These are phyloP conservation scores for Carex myosuroides DNA, from an alignment of 176 grass and related monocot genomes.

Conservation along the genomic window DNA sequence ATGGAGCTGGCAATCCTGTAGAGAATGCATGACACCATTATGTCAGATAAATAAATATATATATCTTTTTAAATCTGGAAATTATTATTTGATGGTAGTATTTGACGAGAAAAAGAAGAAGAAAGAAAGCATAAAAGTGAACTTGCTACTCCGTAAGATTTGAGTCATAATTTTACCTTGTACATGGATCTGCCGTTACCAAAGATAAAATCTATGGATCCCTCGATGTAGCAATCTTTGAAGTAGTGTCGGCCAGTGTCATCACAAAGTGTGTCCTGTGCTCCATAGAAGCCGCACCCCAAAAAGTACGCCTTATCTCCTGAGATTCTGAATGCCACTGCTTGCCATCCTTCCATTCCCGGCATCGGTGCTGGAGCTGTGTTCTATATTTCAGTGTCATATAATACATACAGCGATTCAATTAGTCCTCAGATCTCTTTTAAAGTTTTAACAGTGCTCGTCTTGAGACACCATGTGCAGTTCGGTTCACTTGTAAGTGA, in stretches of 20 bases:
- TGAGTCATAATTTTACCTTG: slow-evolving; percentile 33
- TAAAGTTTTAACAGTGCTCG: neutral
- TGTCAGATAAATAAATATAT: neutral
- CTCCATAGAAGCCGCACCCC: slow-evolving; percentile 94
- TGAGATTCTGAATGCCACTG: slow-evolving; percentile 88
- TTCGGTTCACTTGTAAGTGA: neutral
- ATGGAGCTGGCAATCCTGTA: slow-evolving; percentile 67
- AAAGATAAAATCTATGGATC: slow-evolving; percentile 98
- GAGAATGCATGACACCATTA: neutral
- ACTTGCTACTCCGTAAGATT: neutral
- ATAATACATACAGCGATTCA: slow-evolving; percentile 8
- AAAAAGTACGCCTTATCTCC: slow-evolving; percentile 93
- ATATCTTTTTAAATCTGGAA: neutral
- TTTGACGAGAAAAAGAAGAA: neutral
- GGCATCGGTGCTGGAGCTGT: slow-evolving; percentile 81
- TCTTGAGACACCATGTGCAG: neutral
- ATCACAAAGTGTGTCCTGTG: slow-evolving; percentile 97
- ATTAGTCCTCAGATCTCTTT: neutral
- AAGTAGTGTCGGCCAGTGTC: slow-evolving; percentile 90
- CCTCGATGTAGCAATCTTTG: slow-evolving; percentile 87
- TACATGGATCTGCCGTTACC: slow-evolving; percentile 94
- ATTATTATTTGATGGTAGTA: neutral
- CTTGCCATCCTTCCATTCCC: slow-evolving; percentile 83
- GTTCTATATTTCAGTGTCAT: slow-evolving; percentile 46
- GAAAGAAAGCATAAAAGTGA: neutral